phyloP scores from a whole-genome alignment of 2,329 filamentous ascomycete species.

The Penicillium brevicompactum region DNA sequence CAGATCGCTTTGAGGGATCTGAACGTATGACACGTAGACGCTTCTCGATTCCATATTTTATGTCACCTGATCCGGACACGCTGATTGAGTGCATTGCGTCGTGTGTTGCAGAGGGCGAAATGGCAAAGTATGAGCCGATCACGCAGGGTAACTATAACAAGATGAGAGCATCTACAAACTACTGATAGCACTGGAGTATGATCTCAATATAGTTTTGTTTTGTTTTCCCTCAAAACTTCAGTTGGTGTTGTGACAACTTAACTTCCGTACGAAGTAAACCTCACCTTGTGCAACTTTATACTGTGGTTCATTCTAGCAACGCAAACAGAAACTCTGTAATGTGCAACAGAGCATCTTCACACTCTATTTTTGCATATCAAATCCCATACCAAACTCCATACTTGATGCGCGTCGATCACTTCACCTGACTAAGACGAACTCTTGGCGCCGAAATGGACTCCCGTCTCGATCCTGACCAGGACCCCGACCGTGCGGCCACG shows the following conservation, averaged over 20 bases:
- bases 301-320: too few relatives aligned
- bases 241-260: too few relatives aligned
- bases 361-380: not conserved
- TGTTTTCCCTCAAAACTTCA: too few relatives aligned
- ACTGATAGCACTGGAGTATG: not conserved
- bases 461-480: conserved; percentile 20
- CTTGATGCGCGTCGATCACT: conserved; percentile 13
- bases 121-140: conserved; percentile 56
- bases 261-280: too few relatives aligned
- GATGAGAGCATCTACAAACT: conserved; percentile 23
- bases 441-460: conserved; percentile 27
- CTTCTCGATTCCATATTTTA: conserved; percentile 65
- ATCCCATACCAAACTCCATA: not conserved
- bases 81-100: conserved; percentile 57
- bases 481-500: conserved; percentile 23
- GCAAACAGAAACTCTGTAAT: not conserved
- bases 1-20: conserved; percentile 41
- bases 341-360: not conserved
- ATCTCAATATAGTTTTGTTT: too few relatives aligned
- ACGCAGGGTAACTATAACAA: conserved; percentile 41
- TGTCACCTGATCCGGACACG: conserved; percentile 53
- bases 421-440: conserved; percentile 24
- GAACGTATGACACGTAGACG: conserved; percentile 52
- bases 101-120: conserved; percentile 46
- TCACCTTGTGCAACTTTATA: not conserved